phyloP scores from a whole-genome alignment of 306 rosid species.

The Prosopis cineraria region DNA sequence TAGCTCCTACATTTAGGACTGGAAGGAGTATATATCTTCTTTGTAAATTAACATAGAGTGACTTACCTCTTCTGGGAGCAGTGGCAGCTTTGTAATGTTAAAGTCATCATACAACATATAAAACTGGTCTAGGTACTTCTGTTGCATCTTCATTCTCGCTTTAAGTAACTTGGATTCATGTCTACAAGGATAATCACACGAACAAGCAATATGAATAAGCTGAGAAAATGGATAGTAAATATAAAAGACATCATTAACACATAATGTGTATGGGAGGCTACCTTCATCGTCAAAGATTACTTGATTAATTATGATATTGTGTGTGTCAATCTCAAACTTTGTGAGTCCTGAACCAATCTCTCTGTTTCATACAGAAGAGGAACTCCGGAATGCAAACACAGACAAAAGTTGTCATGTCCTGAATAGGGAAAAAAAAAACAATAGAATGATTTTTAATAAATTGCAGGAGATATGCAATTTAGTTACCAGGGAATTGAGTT shows the following conservation, averaged over 20 bases:
- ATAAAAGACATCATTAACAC: neutral
- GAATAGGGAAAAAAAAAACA: slow-evolving; percentile 32
- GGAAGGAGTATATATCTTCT: no score
- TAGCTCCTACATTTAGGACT: no score
- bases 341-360: slow-evolving; percentile 77
- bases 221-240: neutral
- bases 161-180: slow-evolving; percentile 61
- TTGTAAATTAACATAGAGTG: neutral
- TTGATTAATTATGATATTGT: slow-evolving; percentile 75
- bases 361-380: slow-evolving; percentile 73
- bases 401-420: slow-evolving; percentile 75
- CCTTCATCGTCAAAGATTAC: slow-evolving; percentile 67
- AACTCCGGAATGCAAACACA: slow-evolving; percentile 86
- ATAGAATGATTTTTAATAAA: neutral
- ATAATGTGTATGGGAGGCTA: slow-evolving; percentile 2
- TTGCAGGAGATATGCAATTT: neutral
- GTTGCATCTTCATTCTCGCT: slow-evolving; percentile 82
- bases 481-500: neutral
- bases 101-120: slow-evolving; percentile 78
- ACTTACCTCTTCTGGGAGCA: slow-evolving; percentile 71
- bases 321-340: slow-evolving; percentile 75
- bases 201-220: neutral
- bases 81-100: slow-evolving; percentile 67
- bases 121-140: slow-evolving; percentile 71
- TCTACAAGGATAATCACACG: slow-evolving; percentile 37